Percentiles rank a stretch among this genome's conserved stretches.
Conservation (phyloP, 768 basidiomycete species). For the Leucogyrophana mollusca region DNA sequence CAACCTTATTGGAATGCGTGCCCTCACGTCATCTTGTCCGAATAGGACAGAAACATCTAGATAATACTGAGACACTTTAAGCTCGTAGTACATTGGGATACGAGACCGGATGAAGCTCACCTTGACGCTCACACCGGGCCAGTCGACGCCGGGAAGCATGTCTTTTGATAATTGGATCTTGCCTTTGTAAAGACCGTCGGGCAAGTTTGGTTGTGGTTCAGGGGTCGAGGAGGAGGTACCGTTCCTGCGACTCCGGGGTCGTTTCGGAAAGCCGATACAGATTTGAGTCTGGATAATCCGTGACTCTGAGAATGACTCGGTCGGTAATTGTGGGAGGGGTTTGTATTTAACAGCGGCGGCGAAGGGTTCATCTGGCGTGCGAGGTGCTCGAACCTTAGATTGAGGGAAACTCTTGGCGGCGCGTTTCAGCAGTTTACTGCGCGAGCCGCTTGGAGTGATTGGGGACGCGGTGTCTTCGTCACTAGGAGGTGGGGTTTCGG, state of each 20-base stretch:
- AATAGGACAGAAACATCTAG: constrained; percentile 68
- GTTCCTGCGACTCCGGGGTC: constrained; percentile 48
- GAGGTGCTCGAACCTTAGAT: constrained; percentile 8
- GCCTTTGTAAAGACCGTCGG: constrained; percentile 68
- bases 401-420: constrained; percentile 26
- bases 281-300: constrained; percentile 39
- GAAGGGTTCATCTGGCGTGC: constrained; percentile 7
- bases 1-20: constrained; percentile 61
- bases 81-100: constrained; percentile 5
- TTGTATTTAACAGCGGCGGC: constrained; percentile 13
- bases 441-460: constrained; percentile 5
- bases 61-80: constrained; percentile 53
- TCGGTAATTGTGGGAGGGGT: constrained; percentile 24
- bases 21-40: constrained; percentile 60
- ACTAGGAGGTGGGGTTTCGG: constrained; percentile 46
- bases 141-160: constrained; percentile 65
- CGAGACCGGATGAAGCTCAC: constrained; percentile 34
- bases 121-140: constrained; percentile 67
- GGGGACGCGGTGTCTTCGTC: constrained; percentile 36
- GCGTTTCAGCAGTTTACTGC: constrained; percentile 28
- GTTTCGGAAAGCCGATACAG: constrained; percentile 69
- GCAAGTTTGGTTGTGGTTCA: constrained; percentile 47
- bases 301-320: constrained; percentile 12
- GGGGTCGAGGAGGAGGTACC: constrained; percentile 43
- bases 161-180: constrained; percentile 52